Conservation (phyloP, 805 yeast species). For the Candida lessepsii region DNA sequence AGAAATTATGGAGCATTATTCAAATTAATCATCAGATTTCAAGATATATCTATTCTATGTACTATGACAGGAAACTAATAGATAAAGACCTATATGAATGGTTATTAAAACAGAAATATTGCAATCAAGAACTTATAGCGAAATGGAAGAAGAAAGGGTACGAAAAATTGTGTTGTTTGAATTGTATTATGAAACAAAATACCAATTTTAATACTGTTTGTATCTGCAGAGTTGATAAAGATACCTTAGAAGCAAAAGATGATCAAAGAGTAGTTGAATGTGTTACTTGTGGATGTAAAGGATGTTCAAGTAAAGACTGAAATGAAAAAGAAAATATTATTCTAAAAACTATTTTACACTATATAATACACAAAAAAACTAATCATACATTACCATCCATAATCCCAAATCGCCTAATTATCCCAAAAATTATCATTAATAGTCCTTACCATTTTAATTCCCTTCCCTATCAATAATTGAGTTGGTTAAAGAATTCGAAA, state of each 20-base stretch:
- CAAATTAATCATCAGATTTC: conserved; percentile 73
- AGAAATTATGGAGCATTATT: conserved; percentile 66
- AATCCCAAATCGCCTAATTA: neutral
- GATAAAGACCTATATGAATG: conserved; percentile 69
- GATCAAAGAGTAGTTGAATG: conserved; percentile 47
- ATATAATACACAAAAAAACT: conserved; percentile 10
- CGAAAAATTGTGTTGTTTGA: conserved; percentile 79
- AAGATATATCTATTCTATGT: conserved; percentile 70
- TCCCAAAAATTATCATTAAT: neutral
- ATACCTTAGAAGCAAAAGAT: conserved; percentile 38
- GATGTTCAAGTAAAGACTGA: conserved; percentile 77
- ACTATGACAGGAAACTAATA: conserved; percentile 68
- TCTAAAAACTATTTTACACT: conserved; percentile 6
- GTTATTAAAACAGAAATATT: conserved; percentile 64
- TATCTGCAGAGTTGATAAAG: conserved; percentile 81
- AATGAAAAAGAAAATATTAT: neutral
- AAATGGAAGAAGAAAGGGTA: conserved; percentile 84
- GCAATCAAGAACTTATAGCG: conserved; percentile 71
- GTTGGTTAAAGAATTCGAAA: conserved; percentile 6
- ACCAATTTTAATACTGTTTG: conserved; percentile 69
- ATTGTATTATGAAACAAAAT: conserved; percentile 66
- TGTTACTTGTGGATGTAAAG: conserved; percentile 80
- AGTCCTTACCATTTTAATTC: neutral
- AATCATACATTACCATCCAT: conserved; percentile 8
- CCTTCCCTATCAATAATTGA: neutral